These are phyloP conservation scores for Lanzia echinophila DNA, from an alignment of 2,329 filamentous ascomycete genomes.

Conservation along the genomic window DNA sequence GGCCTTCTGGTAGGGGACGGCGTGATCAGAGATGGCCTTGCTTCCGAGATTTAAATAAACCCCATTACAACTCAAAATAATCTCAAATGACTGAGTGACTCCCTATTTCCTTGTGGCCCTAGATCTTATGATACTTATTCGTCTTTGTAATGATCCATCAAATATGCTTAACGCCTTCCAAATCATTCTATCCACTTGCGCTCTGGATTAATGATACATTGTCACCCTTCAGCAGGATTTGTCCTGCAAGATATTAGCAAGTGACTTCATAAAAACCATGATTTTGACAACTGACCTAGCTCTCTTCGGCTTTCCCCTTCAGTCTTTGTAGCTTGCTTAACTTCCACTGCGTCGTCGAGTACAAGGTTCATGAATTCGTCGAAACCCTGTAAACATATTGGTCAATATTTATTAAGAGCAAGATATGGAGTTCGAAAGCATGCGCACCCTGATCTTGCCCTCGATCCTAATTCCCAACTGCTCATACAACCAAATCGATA, in stretches of 20 bases:
- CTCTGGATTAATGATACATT: constrained; percentile 57
- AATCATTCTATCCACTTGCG: constrained; percentile 28
- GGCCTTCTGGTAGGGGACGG: constrained; percentile 69
- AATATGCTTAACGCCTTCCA: constrained; percentile 23
- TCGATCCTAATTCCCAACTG: constrained; percentile 91
- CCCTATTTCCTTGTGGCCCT: constrained; percentile 6
- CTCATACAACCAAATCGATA: constrained; percentile 96
- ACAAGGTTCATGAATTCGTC: constrained; percentile 99
- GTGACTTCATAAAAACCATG: background rate
- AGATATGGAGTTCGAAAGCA: background rate
- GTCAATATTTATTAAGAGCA: constrained; percentile 13
- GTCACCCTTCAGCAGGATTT: constrained; percentile 61
- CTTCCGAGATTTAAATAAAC: constrained; percentile 12
- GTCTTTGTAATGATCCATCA: constrained; percentile 14
- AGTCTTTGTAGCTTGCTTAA: constrained; percentile 75
- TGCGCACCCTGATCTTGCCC: constrained; percentile 82
- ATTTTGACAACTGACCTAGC: constrained; percentile 56
- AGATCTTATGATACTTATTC: constrained; percentile 16
- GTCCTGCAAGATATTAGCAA: constrained; percentile 38
- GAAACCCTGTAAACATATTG: constrained; percentile 60
- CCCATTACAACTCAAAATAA: constrained; percentile 3
- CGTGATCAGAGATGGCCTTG: constrained; percentile 39
- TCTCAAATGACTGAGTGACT: constrained; percentile 11
- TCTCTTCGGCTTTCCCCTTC: constrained; percentile 72
- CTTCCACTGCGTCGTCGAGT: constrained; percentile 89